Evolutionary conservation across 441 rosid species (phyloP).

Genomic region (Erodium moschatum): DNA sequence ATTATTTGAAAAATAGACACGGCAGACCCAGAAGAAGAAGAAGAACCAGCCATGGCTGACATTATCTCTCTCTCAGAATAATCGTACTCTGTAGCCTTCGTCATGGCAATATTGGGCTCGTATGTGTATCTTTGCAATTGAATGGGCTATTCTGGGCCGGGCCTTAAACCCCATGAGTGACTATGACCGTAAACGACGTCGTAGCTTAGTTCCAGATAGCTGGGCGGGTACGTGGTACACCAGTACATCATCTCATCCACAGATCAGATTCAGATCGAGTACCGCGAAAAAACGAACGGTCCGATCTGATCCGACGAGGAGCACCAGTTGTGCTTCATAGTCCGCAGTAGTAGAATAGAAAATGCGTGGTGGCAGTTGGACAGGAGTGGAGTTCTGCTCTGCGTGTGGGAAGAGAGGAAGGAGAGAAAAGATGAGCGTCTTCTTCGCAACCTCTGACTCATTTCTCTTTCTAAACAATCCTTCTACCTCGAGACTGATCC

Average conservation of each 20-base stretch:
- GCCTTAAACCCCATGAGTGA: neutral
- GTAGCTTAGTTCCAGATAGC: neutral
- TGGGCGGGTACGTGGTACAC: too few species aligned
- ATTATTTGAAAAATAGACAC: too few species aligned
- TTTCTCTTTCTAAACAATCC: slow-evolving; percentile 1
- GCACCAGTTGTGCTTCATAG: neutral
- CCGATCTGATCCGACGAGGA: neutral
- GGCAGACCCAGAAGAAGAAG: too few species aligned
- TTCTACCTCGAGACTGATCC: neutral
- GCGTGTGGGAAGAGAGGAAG: neutral
- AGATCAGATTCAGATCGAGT: neutral
- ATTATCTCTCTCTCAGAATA: too few species aligned
- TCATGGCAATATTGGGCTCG: too few species aligned
- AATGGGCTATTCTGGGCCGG: too few species aligned
- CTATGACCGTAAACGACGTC: neutral
- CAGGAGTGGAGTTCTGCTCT: neutral
- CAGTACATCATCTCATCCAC: neutral
- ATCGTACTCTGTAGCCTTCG: too few species aligned
- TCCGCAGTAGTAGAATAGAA: neutral
- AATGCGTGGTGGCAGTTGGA: neutral
- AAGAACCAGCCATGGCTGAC: too few species aligned
- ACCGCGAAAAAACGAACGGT: neutral
- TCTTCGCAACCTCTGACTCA: neutral
- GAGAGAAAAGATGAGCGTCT: slow-evolving; percentile 2
- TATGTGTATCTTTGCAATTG: too few species aligned